A percentile compares a stretch with the other conserved stretches of the same genome.
Conservation (phyloP, 306 rosid genomes). For the Sindora glabra region DNA sequence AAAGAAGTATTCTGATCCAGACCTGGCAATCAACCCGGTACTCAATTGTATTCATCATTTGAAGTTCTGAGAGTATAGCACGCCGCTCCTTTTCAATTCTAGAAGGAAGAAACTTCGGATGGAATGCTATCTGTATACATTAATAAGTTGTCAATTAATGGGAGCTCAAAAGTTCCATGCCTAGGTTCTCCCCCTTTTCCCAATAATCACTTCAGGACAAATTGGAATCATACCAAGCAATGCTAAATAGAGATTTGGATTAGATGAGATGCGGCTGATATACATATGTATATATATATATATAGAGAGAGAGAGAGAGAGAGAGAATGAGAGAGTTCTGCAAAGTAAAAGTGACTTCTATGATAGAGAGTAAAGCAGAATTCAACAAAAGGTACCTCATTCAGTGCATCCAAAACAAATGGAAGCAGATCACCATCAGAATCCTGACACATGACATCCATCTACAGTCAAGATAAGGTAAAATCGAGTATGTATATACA, state of each 20-base stretch:
- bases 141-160: constrained; percentile 20
- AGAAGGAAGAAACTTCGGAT: constrained; percentile 92
- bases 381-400: constrained; percentile 61
- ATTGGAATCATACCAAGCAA: constrained; percentile 1
- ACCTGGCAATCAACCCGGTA: constrained; percentile 99
- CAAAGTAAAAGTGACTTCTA: not conserved
- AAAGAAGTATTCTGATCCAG: constrained; percentile 2
- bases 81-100: constrained; percentile 96
- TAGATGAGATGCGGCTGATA: constrained; percentile 8
- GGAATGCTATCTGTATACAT: constrained; percentile 79
- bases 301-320: no score
- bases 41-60: constrained; percentile 98
- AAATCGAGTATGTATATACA: no score
- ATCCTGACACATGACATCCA: constrained; percentile 50
- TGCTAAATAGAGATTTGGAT: not conserved
- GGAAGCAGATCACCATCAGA: constrained; percentile 94
- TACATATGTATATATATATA: no score
- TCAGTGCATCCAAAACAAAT: constrained; percentile 82
- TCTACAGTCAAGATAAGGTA: constrained; percentile 9
- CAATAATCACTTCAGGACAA: not conserved
- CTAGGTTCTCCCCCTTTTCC: not conserved
- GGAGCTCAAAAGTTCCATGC: constrained; percentile 9
- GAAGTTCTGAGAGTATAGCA: constrained; percentile 95
- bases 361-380: constrained; percentile 1
- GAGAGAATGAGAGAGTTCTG: no score